phyloP scores from a whole-genome alignment of 345 rosid species.

The Kandelia obovata region DNA sequence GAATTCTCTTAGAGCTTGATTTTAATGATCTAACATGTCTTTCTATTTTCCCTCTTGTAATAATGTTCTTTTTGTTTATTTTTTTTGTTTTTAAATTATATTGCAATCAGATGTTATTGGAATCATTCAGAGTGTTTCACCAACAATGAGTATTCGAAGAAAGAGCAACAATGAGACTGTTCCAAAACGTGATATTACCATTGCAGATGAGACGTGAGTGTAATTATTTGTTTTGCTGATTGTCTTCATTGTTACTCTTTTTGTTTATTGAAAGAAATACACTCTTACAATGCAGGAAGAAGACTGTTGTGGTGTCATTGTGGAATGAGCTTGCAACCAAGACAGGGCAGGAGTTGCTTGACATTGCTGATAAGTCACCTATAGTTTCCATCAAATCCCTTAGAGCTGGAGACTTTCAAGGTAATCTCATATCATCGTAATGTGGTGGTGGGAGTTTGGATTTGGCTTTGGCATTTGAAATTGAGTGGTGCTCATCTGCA shows the following conservation, averaged over 20 bases:
- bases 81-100: no score
- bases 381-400: constrained; percentile 77
- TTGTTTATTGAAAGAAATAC: not conserved
- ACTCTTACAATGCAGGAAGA: constrained; percentile 45
- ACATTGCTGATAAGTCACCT: constrained; percentile 61
- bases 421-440: constrained; percentile 28
- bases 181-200: constrained; percentile 77
- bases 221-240: not conserved
- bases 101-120: constrained; percentile 64
- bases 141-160: constrained; percentile 72
- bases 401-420: constrained; percentile 92
- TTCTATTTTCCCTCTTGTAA: not conserved
- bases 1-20: constrained; percentile 5
- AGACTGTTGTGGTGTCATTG: constrained; percentile 74
- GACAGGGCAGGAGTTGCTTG: constrained; percentile 71
- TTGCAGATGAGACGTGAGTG: constrained; percentile 76
- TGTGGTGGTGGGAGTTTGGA: not conserved
- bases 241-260: not conserved
- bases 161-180: constrained; percentile 68
- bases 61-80: not conserved
- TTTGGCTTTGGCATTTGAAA: not conserved
- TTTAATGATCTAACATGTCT: not conserved
- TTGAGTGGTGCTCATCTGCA: not conserved
- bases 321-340: constrained; percentile 86
- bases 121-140: constrained; percentile 81